phyloP scores from a whole-genome alignment of 306 rosid species.

The Trifolium pratense region DNA sequence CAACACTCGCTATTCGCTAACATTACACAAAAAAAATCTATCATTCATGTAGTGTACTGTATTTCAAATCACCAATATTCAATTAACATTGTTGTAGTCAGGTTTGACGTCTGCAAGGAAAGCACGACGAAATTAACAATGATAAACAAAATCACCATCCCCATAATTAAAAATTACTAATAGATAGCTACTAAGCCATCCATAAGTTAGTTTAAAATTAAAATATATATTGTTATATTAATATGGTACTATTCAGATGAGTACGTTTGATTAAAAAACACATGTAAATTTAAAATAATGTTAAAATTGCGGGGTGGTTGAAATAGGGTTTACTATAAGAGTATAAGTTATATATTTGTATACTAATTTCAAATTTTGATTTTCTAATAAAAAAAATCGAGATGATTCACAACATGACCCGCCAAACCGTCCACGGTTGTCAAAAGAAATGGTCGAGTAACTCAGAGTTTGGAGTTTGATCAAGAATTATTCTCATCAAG shows the following conservation, averaged over 20 bases:
- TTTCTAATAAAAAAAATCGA: not conserved
- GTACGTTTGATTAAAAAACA: not conserved
- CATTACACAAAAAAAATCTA: too few relatives aligned
- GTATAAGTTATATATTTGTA: not conserved
- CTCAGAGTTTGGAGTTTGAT: too few relatives aligned
- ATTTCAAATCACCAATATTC: not conserved
- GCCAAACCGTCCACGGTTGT: not conserved
- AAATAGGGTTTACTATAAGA: not conserved
- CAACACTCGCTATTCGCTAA: too few relatives aligned
- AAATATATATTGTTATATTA: not conserved
- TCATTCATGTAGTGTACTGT: too few relatives aligned
- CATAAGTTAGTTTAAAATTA: not conserved
- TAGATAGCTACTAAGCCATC: not conserved
- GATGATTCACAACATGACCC: not conserved
- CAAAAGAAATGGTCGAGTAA: too few relatives aligned
- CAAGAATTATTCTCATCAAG: too few relatives aligned
- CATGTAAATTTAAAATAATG: not conserved
- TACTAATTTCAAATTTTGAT: too few relatives aligned
- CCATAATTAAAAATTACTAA: not conserved
- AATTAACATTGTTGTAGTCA: not conserved
- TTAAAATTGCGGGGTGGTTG: not conserved
- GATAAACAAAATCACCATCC: not conserved
- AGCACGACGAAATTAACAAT: slow-evolving; percentile 11
- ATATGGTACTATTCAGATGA: not conserved
- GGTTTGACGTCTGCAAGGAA: slow-evolving; percentile 13